These are phyloP conservation scores for Lonicera japonica DNA, from an alignment of 129 eudicot species.

Conservation along the genomic window DNA sequence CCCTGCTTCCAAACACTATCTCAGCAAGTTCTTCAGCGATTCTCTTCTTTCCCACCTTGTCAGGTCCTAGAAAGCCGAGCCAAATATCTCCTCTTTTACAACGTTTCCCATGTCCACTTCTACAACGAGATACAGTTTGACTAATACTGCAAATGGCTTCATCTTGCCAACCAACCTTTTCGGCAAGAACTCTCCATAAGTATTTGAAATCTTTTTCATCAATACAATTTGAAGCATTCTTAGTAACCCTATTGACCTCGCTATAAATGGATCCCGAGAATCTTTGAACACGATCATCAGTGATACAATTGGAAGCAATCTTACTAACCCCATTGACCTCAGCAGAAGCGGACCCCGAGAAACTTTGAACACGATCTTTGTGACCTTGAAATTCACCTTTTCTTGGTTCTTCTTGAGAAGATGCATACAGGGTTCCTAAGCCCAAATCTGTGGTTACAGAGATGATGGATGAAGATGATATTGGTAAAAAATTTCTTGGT, in stretches of 20 bases:
- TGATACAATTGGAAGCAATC: slow-evolving; percentile 15
- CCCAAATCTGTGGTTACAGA: slow-evolving; percentile 80
- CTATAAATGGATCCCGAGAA: slow-evolving; percentile 2
- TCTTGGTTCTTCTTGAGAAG: slow-evolving; percentile 18
- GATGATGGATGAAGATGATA: slow-evolving; percentile 25
- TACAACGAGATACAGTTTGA: slow-evolving; percentile 45
- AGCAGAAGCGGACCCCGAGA: slow-evolving; percentile 27
- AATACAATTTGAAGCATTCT: too few relatives aligned
- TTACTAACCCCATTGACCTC: slow-evolving; percentile 17
- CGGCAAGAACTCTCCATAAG: slow-evolving; percentile 47
- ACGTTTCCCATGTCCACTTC: slow-evolving; percentile 39
- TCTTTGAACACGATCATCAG: too few relatives aligned
- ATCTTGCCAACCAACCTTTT: slow-evolving; percentile 53
- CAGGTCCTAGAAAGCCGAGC: slow-evolving; percentile 75
- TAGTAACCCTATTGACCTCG: slow-evolving; percentile 7
- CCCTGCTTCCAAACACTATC: slow-evolving; percentile 41
- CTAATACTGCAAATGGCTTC: slow-evolving; percentile 54
- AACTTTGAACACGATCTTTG: slow-evolving; percentile 13
- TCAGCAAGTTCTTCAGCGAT: slow-evolving; percentile 65
- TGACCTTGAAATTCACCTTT: slow-evolving; percentile 20
- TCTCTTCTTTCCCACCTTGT: slow-evolving; percentile 67
- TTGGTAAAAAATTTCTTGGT: slow-evolving; percentile 7
- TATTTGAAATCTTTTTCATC: slow-evolving; percentile 54
- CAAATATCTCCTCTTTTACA: slow-evolving; percentile 48
- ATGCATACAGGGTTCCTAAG: slow-evolving; percentile 51